Evolutionary conservation across 2,329 filamentous ascomycete genomes (phyloP).

Genomic region (Graphilbum ipis-grandicollis): DNA sequence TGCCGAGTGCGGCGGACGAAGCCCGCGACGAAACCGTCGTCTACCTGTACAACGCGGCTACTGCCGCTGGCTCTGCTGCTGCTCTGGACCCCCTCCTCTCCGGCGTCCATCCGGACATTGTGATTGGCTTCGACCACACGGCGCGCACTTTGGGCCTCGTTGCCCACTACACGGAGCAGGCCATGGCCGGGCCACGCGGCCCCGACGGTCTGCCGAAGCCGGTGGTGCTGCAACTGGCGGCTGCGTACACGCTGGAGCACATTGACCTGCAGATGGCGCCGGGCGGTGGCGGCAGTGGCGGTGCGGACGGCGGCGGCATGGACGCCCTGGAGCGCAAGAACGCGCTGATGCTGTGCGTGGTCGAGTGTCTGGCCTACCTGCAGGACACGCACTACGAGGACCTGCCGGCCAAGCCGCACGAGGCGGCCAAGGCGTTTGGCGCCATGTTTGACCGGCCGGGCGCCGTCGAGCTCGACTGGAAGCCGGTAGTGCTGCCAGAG

Average conservation of each 20-base stretch:
- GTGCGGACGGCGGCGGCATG: constrained; percentile 15
- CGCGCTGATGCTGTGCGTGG: constrained; percentile 18
- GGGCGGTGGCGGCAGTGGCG: not conserved
- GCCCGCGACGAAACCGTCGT: too few species aligned
- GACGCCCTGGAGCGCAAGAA: constrained; percentile 29
- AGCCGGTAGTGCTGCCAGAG: constrained; percentile 27
- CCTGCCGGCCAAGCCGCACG: constrained; percentile 20
- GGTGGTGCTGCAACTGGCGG: constrained; percentile 30
- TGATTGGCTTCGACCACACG: constrained; percentile 36
- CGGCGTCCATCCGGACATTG: too few species aligned
- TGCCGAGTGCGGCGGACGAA: too few species aligned
- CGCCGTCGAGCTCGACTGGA: constrained; percentile 24
- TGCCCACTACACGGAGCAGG: constrained; percentile 9
- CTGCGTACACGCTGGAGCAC: constrained; percentile 36
- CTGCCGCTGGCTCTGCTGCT: too few species aligned
- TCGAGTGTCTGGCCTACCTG: constrained; percentile 22
- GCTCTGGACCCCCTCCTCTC: too few species aligned
- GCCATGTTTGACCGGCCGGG: constrained; percentile 22
- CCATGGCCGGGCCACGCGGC: not conserved
- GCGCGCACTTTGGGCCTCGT: constrained; percentile 22
- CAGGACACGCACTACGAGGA: constrained; percentile 15
- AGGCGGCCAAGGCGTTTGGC: constrained; percentile 28
- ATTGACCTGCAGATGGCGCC: constrained; percentile 25
- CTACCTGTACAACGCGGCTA: too few species aligned
- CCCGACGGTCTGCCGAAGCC: constrained; percentile 13